Conservation (phyloP, 352 stramenopile species). For the Phytophthora crassamura region DNA sequence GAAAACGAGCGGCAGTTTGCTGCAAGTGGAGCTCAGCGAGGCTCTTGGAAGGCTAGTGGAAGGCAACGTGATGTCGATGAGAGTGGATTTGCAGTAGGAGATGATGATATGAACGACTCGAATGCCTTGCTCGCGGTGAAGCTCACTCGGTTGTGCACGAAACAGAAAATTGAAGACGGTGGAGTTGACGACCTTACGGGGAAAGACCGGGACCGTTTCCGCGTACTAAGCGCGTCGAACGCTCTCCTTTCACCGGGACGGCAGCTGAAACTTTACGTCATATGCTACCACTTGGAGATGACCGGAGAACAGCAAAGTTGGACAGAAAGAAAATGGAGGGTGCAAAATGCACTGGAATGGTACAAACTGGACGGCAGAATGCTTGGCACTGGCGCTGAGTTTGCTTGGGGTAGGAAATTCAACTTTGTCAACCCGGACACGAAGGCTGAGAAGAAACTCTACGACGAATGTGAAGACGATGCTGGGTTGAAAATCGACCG, state of each 20-base stretch:
- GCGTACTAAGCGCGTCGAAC: neutral
- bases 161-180: neutral
- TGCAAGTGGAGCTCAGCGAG: neutral
- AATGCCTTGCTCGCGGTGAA: neutral
- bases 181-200: neutral
- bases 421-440: neutral
- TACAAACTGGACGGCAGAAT: neutral
- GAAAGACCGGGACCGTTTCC: slow-evolving; percentile 2
- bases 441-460: neutral
- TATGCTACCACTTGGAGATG: neutral
- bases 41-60: neutral
- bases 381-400: neutral
- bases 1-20: neutral
- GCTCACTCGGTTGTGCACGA: neutral
- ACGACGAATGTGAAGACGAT: neutral
- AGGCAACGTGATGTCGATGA: too few species aligned
- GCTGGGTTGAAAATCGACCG: neutral
- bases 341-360: neutral
- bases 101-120: neutral
- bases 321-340: neutral
- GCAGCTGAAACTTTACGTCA: slow-evolving; percentile 7
- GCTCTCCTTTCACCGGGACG: neutral
- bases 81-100: too few species aligned
- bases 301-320: neutral
- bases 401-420: neutral